Percentiles rank a stretch among this genome's conserved stretches.
Evolutionary conservation across 2,329 filamentous ascomycete species (phyloP).

Genomic region (Colletotrichum sp.): DNA sequence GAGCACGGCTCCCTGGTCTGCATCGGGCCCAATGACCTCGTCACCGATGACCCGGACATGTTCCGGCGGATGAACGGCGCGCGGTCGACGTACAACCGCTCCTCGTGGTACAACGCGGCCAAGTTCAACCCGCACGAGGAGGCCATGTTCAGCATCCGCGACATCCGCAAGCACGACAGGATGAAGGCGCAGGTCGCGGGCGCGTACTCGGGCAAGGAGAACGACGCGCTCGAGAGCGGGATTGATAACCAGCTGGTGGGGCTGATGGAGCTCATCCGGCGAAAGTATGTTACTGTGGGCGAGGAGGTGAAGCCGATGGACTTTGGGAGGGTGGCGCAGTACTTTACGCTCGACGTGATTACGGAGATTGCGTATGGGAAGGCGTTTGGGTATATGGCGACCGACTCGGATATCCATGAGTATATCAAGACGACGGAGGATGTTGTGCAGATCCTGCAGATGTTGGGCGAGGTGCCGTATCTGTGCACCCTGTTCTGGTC

Average conservation of each 20-base stretch:
- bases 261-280: neutral
- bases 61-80: constrained; percentile 17
- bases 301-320: constrained; percentile 38
- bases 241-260: constrained; percentile 23
- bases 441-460: constrained; percentile 41
- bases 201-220: constrained; percentile 58
- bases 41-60: constrained; percentile 22
- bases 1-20: constrained; percentile 22
- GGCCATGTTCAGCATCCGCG: constrained; percentile 22
- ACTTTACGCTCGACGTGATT: constrained; percentile 56
- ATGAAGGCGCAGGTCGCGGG: constrained; percentile 21
- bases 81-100: constrained; percentile 17
- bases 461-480: constrained; percentile 33
- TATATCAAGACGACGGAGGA: constrained; percentile 45
- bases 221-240: constrained; percentile 49
- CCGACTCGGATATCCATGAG: constrained; percentile 45
- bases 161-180: constrained; percentile 44
- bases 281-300: constrained; percentile 20
- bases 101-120: constrained; percentile 21
- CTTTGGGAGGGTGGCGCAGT: constrained; percentile 45
- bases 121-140: constrained; percentile 18
- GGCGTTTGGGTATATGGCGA: constrained; percentile 46
- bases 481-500: constrained; percentile 28
- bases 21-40: constrained; percentile 24
- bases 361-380: constrained; percentile 51